Evolutionary conservation across 208 protist genomes (phyloP).

Genomic region (Leishmania arabica): DNA sequence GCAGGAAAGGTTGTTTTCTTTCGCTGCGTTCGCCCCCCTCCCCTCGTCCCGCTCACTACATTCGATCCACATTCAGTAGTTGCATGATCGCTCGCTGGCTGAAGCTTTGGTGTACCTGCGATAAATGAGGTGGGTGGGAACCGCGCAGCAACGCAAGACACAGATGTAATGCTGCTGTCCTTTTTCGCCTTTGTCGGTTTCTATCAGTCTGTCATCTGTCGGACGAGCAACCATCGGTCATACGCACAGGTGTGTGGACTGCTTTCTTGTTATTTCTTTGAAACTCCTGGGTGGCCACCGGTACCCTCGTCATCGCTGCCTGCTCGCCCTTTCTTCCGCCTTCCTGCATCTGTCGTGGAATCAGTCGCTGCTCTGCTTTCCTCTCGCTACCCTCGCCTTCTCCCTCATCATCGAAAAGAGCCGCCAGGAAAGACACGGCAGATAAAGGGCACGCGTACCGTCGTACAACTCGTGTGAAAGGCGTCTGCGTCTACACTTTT

Average conservation of each 20-base stretch:
- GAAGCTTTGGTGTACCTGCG: neutral
- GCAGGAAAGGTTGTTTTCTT: neutral
- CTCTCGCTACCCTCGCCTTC: neutral
- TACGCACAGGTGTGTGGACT: neutral
- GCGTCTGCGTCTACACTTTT: neutral
- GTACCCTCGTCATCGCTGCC: neutral
- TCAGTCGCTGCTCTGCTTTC: neutral
- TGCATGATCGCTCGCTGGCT: neutral
- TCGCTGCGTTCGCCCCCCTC: neutral
- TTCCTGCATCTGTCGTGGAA: neutral
- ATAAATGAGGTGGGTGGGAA: neutral
- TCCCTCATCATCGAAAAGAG: neutral
- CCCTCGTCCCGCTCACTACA: neutral
- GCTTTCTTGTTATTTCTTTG: neutral
- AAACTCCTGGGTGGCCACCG: neutral
- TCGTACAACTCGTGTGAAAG: neutral
- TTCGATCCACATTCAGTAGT: neutral
- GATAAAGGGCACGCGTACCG: neutral
- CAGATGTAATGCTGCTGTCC: neutral
- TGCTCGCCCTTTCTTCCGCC: neutral
- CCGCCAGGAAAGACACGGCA: neutral
- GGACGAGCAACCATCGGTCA: neutral
- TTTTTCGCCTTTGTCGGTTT: neutral
- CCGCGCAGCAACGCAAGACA: neutral
- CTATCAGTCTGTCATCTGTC: neutral